Evolutionary conservation across 768 basidiomycete species (phyloP), one percentile per base, ranked within the genome.

Genomic region (Podaxis sp.): DNA sequence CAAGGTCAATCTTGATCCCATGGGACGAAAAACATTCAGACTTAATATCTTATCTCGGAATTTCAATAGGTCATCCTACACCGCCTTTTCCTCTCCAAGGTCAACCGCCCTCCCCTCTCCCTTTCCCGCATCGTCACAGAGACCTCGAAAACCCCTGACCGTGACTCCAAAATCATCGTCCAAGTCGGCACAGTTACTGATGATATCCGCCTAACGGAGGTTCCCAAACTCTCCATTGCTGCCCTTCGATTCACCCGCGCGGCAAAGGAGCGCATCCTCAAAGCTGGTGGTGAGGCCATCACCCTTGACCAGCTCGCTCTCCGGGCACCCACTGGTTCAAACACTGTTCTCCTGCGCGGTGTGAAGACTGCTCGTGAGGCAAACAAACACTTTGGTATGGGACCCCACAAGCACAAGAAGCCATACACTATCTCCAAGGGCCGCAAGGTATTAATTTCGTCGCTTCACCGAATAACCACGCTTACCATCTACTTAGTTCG

Each of bases 391-490:
- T 98, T 98, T 76, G 96, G 96, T 79, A 93, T 93, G 92, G 86
- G 90, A 67, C 95, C 95, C 61, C 93, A 96, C 89, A 94, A 98
- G 81, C 83, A 97, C 89, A 98, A 96, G 85, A 97, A 96, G 82
- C 97, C 97, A 53, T 91, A 94, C 82, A 92, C 95, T 52, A 83
- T 81, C 72, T 95, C 94, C 75, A 97, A 96, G 83, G 96, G 97
- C 66, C 92, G 96, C 86, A 98, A 97, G 80, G 88, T 89, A 70
- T 46, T 77, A 33, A 5, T 12, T 15, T 8, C 3, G n/a, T 3
- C 7, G 25, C 43, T 19, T 8, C 24, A 19, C 40, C 4, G 1
- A 22, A 37, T 11, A 15, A 22, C 25, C 12, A 57, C 54, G 57
- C 58, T 59, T 6, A 64, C 27, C 49, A n/a, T 27, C 17, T 58